These are phyloP conservation scores for Annulohypoxylon nitens DNA, from an alignment of 495 filamentous ascomycete genomes.

Conservation along the genomic window DNA sequence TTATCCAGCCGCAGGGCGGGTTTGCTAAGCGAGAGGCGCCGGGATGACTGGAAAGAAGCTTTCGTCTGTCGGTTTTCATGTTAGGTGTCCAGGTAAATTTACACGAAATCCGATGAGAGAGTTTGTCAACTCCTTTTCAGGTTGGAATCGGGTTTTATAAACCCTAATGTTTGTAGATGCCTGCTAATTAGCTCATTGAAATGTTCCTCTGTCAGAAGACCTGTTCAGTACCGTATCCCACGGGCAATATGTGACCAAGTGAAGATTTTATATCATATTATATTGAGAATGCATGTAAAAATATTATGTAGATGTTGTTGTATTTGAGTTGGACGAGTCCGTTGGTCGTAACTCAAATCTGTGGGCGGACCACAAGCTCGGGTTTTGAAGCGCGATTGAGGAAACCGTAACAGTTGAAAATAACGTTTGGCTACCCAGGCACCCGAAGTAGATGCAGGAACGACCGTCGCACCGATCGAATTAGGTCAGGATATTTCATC, in stretches of 20 bases:
- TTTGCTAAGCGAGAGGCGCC: constrained; percentile 29
- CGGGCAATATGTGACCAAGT: too few relatives aligned
- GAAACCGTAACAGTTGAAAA: not conserved
- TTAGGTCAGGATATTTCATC: constrained; percentile 13
- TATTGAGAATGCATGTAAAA: too few relatives aligned
- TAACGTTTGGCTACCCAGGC: constrained; percentile 22
- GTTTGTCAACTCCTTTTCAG: not conserved
- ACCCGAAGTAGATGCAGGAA: constrained; percentile 28
- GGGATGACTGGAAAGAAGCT: constrained; percentile 10
- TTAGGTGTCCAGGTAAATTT: not conserved
- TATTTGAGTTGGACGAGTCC: not conserved
- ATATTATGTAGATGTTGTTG: too few relatives aligned
- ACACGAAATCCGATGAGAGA: not conserved
- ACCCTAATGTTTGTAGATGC: too few relatives aligned
- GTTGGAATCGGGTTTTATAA: not conserved
- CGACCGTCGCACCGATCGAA: constrained; percentile 7
- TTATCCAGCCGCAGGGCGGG: constrained; percentile 38
- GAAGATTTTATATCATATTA: not conserved
- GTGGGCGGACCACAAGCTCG: constrained; percentile 12
- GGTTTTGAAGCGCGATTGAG: constrained; percentile 10
- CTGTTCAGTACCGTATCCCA: not conserved
- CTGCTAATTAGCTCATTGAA: not conserved
- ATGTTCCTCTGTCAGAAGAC: not conserved
- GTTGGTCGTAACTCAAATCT: constrained; percentile 1
- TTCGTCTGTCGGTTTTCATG: not conserved